Conservation (phyloP, 2,329 filamentous ascomycete genomes). For the Fusarium nanum region DNA sequence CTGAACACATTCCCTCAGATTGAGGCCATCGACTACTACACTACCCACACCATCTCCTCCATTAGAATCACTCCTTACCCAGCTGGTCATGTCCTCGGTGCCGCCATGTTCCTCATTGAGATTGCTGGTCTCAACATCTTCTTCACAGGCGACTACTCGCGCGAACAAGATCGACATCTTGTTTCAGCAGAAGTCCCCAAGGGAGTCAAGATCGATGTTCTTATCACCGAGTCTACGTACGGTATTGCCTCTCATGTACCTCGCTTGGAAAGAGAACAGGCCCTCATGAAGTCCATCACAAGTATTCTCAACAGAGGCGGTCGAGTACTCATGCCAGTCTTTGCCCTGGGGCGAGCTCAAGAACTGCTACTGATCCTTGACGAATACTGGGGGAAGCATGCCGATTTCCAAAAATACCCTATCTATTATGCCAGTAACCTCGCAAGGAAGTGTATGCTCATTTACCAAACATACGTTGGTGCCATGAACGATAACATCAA, state of each 20-base stretch:
- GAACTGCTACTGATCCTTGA: conserved; percentile 94
- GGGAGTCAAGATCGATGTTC: conserved; percentile 90
- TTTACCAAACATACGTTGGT: conserved; percentile 97
- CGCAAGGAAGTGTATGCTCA: conserved; percentile 96
- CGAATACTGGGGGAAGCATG: conserved; percentile 94
- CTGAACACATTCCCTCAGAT: conserved; percentile 93
- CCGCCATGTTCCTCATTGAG: conserved; percentile 97
- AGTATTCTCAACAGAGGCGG: conserved; percentile 90
- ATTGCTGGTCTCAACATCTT: conserved; percentile 97
- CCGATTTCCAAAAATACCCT: conserved; percentile 87
- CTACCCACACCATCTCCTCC: conserved; percentile 95
- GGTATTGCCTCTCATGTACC: conserved; percentile 95
- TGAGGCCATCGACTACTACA: conserved; percentile 98
- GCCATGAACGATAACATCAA: conserved; percentile 99
- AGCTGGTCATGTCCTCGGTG: conserved; percentile 96
- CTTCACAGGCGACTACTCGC: conserved; percentile 97
- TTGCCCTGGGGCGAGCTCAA: conserved; percentile 92
- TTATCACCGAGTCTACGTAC: conserved; percentile 98
- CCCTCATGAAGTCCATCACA: conserved; percentile 95
- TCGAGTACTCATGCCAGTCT: conserved; percentile 92
- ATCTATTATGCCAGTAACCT: conserved; percentile 98
- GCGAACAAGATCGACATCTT: conserved; percentile 94
- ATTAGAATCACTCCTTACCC: conserved; percentile 98
- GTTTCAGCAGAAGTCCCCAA: conserved; percentile 92
- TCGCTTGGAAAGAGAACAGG: conserved; percentile 88